Evolutionary conservation across 1,139 yeast genomes (phyloP).

Genomic region (Casaregolazyma suthepensis): DNA sequence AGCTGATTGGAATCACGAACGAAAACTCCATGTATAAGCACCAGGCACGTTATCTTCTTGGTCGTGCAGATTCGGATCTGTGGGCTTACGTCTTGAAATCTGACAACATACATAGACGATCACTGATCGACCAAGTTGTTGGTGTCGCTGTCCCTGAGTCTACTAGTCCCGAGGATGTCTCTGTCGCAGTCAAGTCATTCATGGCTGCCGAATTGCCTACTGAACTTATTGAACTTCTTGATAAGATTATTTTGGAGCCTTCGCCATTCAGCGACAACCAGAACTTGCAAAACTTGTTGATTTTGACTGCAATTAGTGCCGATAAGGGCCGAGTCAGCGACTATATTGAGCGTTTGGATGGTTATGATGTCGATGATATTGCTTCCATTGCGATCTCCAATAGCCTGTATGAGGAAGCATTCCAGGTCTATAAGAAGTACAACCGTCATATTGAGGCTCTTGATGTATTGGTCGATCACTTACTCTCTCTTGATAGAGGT

Average conservation of each 20-base stretch:
- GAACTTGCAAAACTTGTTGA: conserved; percentile 85
- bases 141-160: conserved; percentile 96
- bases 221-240: conserved; percentile 89
- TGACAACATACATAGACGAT: conserved; percentile 83
- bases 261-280: conserved; percentile 95
- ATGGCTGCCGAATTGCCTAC: conserved; percentile 92
- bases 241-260: conserved; percentile 93
- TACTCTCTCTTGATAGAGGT: conserved; percentile 92
- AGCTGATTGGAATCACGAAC: conserved; percentile 83
- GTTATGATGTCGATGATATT: conserved; percentile 89
- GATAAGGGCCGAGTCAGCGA: conserved; percentile 79
- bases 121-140: conserved; percentile 85
- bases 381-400: conserved; percentile 89
- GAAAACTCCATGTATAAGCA: conserved; percentile 98
- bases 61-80: conserved; percentile 72
- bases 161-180: conserved; percentile 91
- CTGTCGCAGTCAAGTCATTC: conserved; percentile 92
- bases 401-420: conserved; percentile 88
- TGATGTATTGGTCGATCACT: conserved; percentile 85
- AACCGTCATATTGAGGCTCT: conserved; percentile 75
- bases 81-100: conserved; percentile 75
- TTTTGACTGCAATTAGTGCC: conserved; percentile 92
- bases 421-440: conserved; percentile 83
- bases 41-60: conserved; percentile 90
- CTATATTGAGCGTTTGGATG: conserved; percentile 84